Percentiles rank a stretch among this genome's conserved stretches.
phyloP scores from a whole-genome alignment of 805 yeast genomes.

The Monosporozyma yasuniensis region DNA sequence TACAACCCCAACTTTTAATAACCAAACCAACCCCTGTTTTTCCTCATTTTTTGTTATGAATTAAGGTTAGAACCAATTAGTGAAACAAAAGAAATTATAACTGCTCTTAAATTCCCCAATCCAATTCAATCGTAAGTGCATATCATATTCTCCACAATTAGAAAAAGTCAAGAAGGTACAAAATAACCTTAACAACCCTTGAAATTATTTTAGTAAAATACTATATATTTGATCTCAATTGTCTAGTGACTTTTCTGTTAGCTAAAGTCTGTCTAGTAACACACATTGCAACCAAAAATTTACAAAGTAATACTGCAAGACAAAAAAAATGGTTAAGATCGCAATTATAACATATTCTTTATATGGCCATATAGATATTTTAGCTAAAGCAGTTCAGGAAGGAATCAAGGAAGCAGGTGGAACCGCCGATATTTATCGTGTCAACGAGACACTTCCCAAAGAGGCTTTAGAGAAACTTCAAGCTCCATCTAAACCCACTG shows the following conservation, averaged over 20 bases:
- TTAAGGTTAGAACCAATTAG: too few relatives aligned
- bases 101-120: too few relatives aligned
- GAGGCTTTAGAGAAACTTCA: constrained; percentile 48
- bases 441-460: constrained; percentile 63
- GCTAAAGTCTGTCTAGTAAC: too few relatives aligned
- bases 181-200: not conserved
- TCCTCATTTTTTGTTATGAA: too few relatives aligned
- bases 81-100: too few relatives aligned
- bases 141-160: not conserved
- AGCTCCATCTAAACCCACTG: constrained; percentile 54
- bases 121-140: too few relatives aligned
- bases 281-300: too few relatives aligned
- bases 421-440: constrained; percentile 59
- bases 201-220: not conserved
- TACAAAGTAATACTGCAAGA: too few relatives aligned
- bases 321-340: constrained; percentile 26
- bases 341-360: constrained; percentile 60
- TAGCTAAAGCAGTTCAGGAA: constrained; percentile 58
- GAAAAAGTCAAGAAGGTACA: not conserved
- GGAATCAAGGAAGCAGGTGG: constrained; percentile 68
- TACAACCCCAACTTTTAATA: too few relatives aligned
- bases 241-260: not conserved
- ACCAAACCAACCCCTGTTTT: too few relatives aligned
- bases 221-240: too few relatives aligned
- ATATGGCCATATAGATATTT: constrained; percentile 62